These are phyloP conservation scores for Phytophthora quininea DNA, from an alignment of 352 stramenopile species.

Conservation along the genomic window DNA sequence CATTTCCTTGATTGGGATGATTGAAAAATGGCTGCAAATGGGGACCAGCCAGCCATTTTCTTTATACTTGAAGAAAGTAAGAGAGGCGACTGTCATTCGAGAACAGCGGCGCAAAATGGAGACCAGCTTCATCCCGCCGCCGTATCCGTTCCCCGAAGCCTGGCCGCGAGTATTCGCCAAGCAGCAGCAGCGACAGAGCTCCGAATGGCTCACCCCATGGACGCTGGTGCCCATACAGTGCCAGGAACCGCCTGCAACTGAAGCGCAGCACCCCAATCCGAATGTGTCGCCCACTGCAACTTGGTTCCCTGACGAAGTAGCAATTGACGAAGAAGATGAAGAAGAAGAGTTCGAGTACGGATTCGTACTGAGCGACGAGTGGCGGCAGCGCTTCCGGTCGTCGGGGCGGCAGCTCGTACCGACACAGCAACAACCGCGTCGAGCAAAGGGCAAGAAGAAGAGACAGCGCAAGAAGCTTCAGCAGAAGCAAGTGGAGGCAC, in stretches of 20 bases:
- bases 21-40: constrained; percentile 4
- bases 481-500: constrained; percentile 13
- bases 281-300: not conserved
- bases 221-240: constrained; percentile 11
- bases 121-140: constrained; percentile 55
- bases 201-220: constrained; percentile 56
- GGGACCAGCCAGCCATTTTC: not conserved
- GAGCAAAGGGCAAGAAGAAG: constrained; percentile 11
- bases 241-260: not conserved
- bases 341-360: constrained; percentile 70
- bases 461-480: constrained; percentile 13
- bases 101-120: constrained; percentile 8
- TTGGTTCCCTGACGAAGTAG: not conserved
- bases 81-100: no score
- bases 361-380: constrained; percentile 78
- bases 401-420: constrained; percentile 15
- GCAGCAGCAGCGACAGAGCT: constrained; percentile 32
- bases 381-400: constrained; percentile 55
- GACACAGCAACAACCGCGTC: constrained; percentile 1
- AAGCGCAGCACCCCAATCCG: constrained; percentile 1
- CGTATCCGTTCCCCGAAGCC: constrained; percentile 77
- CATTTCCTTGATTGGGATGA: constrained; percentile 11
- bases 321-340: constrained; percentile 18
- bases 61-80: not conserved
- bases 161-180: constrained; percentile 56